A percentile compares a stretch with the other conserved stretches of the same genome.
phyloP scores from a whole-genome alignment of 305 asterid species.

The Fraxinus platypoda region DNA sequence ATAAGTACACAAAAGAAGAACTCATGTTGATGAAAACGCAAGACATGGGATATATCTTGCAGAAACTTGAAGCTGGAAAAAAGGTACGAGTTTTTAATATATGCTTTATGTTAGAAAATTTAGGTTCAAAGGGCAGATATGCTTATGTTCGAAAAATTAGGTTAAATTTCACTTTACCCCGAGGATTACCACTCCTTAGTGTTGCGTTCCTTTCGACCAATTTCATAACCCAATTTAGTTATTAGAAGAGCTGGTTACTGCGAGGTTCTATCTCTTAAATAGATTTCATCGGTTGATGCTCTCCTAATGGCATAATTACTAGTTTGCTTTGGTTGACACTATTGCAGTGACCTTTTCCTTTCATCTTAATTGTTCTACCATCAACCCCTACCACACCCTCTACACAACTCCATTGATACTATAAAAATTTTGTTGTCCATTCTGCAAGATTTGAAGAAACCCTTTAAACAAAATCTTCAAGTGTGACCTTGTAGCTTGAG shows the following conservation, averaged over 20 bases:
- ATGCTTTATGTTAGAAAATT: conserved; percentile 24
- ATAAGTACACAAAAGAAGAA: conserved; percentile 60
- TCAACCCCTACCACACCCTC: background rate
- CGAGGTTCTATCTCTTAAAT: background rate
- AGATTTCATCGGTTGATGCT: background rate
- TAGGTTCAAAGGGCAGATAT: background rate
- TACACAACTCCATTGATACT: background rate
- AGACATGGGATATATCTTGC: conserved; percentile 68
- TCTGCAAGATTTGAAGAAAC: background rate
- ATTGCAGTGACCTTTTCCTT: background rate
- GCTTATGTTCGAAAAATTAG: background rate
- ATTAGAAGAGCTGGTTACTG: background rate
- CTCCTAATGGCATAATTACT: background rate
- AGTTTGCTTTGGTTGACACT: background rate
- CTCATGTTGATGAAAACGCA: conserved; percentile 83
- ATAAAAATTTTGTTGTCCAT: background rate
- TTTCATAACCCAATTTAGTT: background rate
- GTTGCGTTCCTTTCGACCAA: background rate
- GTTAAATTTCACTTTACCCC: background rate
- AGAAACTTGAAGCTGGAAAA: conserved; percentile 71
- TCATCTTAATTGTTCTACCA: background rate
- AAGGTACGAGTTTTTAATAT: conserved; percentile 50
- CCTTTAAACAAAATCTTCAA: background rate
- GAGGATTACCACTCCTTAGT: background rate
- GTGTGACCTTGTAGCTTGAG: background rate